Evolutionary conservation across 1,139 yeast species (phyloP).

Genomic region (Yamadazyma blattariae): DNA sequence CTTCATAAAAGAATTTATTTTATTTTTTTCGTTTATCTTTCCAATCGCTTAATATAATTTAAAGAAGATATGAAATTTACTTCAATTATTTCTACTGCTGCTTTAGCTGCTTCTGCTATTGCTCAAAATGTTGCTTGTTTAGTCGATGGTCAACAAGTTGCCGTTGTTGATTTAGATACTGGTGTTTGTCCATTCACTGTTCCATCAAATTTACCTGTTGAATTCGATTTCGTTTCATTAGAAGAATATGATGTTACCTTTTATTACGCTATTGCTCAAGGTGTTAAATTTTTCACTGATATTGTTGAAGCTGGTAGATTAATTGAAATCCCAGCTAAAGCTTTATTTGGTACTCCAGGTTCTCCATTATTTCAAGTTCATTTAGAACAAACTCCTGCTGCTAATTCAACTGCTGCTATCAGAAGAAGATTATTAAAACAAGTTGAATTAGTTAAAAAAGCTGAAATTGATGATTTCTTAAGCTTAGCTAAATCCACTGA

Average conservation of each 20-base stretch:
- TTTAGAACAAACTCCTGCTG: conserved; percentile 24
- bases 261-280: conserved; percentile 30
- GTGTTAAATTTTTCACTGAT: conserved; percentile 30
- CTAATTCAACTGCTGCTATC: conserved; percentile 43
- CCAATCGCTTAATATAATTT: background rate
- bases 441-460: conserved; percentile 15
- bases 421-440: conserved; percentile 34
- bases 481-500: conserved; percentile 25
- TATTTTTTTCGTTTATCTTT: too few species aligned
- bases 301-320: conserved; percentile 34
- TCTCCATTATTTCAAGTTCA: conserved; percentile 32
- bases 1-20: too few species aligned
- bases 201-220: conserved; percentile 26
- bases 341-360: conserved; percentile 22
- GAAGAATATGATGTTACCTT: conserved; percentile 36
- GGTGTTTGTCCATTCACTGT: conserved; percentile 41
- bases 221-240: conserved; percentile 23
- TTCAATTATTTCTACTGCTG: conserved; percentile 16
- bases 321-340: conserved; percentile 32
- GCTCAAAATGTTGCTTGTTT: conserved; percentile 39
- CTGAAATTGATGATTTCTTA: conserved; percentile 27
- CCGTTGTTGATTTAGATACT: conserved; percentile 40
- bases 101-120: conserved; percentile 19
- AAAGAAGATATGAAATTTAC: conserved; percentile 12
- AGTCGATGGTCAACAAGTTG: conserved; percentile 30